A percentile compares a stretch with the other conserved stretches of the same genome.
phyloP scores from a whole-genome alignment of 2,329 filamentous ascomycete species.

The Fusarium equiseti region DNA sequence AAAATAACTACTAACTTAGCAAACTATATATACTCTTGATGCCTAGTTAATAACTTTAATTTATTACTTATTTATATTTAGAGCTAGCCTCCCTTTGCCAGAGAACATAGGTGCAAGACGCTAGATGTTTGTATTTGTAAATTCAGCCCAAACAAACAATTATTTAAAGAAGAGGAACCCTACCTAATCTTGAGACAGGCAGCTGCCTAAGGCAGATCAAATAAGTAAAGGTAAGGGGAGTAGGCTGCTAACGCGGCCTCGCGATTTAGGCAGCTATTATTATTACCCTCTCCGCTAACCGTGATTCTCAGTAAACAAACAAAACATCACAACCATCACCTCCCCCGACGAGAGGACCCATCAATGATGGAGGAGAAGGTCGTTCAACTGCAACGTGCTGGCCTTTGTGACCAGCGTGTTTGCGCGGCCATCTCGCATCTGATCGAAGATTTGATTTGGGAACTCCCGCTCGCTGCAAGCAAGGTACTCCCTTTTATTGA shows the following conservation, averaged over 20 bases:
- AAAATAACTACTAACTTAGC: too few relatives aligned
- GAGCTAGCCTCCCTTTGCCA: rapidly evolving
- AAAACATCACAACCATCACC: background rate
- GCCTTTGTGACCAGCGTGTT: background rate
- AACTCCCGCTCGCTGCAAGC: background rate
- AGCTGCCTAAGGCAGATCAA: rapidly evolving
- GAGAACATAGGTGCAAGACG: rapidly evolving
- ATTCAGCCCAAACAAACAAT: background rate
- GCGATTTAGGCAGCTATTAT: background rate
- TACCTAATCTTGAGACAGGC: rapidly evolving
- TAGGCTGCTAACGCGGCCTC: background rate
- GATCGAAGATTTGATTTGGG: background rate
- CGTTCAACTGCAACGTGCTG: background rate
- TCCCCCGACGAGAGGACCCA: background rate
- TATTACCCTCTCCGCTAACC: rapidly evolving
- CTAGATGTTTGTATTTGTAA: rapidly evolving
- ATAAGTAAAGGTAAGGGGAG: background rate
- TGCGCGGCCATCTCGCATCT: background rate
- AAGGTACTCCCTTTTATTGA: background rate
- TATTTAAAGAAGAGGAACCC: background rate
- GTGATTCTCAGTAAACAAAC: background rate
- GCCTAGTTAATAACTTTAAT: too few relatives aligned
- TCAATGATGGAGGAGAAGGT: background rate
- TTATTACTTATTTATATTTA: too few relatives aligned
- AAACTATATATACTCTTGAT: rapidly evolving